phyloP scores from a whole-genome alignment of 2,329 filamentous ascomycete species.

The Cercospora brassicicola region DNA sequence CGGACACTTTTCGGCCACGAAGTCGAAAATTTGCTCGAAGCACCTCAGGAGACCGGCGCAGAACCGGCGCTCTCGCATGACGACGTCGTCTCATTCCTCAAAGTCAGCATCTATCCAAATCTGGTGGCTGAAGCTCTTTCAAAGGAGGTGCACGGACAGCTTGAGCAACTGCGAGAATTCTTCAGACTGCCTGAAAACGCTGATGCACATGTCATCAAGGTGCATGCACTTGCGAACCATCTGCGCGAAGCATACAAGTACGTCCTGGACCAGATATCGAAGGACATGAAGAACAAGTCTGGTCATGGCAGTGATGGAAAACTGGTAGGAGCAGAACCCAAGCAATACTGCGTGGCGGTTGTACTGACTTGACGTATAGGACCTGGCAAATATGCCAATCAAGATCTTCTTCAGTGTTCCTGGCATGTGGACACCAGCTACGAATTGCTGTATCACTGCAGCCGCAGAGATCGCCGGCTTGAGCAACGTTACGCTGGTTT shows the following conservation, averaged over 20 bases:
- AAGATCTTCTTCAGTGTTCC: conserved; percentile 1
- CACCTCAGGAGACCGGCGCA: no score
- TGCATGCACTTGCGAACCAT: not conserved
- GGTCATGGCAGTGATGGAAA: not conserved
- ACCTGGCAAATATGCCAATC: not conserved
- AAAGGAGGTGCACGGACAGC: not conserved
- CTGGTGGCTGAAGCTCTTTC: not conserved
- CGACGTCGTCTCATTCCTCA: not conserved
- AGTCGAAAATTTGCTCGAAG: no score
- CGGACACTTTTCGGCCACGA: not conserved
- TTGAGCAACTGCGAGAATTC: not conserved
- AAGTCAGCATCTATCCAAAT: not conserved
- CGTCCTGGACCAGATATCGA: not conserved
- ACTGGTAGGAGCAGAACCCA: not conserved
- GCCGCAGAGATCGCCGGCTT: conserved; percentile 18
- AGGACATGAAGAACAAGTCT: not conserved
- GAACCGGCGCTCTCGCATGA: not conserved
- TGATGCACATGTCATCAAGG: not conserved
- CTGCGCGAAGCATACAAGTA: not conserved
- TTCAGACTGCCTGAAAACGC: not conserved
- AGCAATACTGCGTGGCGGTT: no score
- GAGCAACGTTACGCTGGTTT: conserved; percentile 10
- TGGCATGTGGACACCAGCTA: conserved; percentile 19
- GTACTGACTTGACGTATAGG: no score
- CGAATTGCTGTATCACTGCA: conserved; percentile 11